Conservation (phyloP, 192 early-diverging fungal species). For the Funneliformis mosseae region DNA sequence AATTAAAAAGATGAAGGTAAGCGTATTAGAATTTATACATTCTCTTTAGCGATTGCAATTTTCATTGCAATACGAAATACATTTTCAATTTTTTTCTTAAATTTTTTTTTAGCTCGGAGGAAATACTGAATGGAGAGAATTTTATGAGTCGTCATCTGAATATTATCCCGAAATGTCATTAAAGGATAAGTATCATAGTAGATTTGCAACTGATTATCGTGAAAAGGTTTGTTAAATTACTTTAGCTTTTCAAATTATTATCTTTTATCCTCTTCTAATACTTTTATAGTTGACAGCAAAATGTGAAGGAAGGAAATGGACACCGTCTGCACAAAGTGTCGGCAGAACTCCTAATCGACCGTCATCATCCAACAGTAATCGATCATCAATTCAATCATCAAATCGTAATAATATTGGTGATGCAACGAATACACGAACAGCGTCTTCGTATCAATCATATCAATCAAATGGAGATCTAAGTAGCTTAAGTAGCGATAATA, state of each 20-base stretch:
- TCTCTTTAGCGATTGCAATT: not conserved
- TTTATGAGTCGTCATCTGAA: conserved; percentile 82
- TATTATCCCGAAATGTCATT: conserved; percentile 75
- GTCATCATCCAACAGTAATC: not conserved
- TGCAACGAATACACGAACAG: conserved; percentile 30
- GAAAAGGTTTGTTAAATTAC: conserved; percentile 72
- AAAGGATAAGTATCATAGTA: conserved; percentile 84
- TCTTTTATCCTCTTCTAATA: not conserved
- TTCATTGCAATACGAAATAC: not conserved
- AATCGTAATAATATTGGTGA: not conserved
- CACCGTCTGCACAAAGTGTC: conserved; percentile 42
- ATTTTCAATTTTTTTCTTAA: not conserved
- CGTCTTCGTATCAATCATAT: conserved; percentile 34
- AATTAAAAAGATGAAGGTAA: conserved; percentile 86
- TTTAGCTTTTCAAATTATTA: not conserved
- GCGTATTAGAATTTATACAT: not conserved
- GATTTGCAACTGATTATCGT: conserved; percentile 83
- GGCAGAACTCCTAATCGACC: conserved; percentile 10
- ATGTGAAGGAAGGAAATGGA: conserved; percentile 62
- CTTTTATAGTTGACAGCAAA: conserved; percentile 54
- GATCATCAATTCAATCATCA: not conserved
- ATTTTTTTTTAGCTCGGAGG: conserved; percentile 67
- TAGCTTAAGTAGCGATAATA: not conserved
- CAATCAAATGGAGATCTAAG: conserved; percentile 17
- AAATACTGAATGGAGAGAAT: conserved; percentile 81